A percentile compares a stretch with the other conserved stretches of the same genome.
Conservation (phyloP, 2,329 filamentous ascomycete species). For the Pestalotiopsis sp. region DNA sequence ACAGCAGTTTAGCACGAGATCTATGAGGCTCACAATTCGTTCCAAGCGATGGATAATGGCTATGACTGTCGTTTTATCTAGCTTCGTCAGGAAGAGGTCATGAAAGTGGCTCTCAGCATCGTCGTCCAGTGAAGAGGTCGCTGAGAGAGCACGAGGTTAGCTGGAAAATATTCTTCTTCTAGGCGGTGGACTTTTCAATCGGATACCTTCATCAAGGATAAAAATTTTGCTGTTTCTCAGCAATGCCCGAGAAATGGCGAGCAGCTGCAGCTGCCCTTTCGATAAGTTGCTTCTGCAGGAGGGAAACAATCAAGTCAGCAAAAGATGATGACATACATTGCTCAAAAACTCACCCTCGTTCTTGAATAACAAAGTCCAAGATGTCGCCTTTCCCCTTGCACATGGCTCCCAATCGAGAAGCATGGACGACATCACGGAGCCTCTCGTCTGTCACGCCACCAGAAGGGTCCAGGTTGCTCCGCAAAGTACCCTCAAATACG, state of each 20-base stretch:
- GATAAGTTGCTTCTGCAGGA: neutral
- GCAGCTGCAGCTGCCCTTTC: neutral
- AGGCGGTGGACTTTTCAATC: neutral
- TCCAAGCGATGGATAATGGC: neutral
- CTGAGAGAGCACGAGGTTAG: neutral
- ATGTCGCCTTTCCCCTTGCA: neutral
- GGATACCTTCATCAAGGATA: neutral
- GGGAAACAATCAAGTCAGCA: neutral
- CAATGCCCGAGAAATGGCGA: neutral
- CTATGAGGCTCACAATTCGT: neutral
- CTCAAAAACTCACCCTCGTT: neutral
- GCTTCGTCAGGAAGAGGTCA: neutral
- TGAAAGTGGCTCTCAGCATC: neutral
- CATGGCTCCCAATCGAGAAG: neutral
- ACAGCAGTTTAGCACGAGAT: too few species aligned
- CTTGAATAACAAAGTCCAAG: neutral
- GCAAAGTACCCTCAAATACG: neutral
- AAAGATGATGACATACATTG: neutral
- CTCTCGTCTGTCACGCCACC: neutral
- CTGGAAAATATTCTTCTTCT: neutral
- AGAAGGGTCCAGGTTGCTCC: neutral
- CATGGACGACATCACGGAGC: neutral
- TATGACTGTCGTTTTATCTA: neutral
- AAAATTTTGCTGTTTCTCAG: neutral
- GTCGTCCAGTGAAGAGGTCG: neutral